A percentile compares a stretch with the other conserved stretches of the same genome.
Evolutionary conservation across 139 green algal genomes (phyloP).

Genomic region (Picochlorum sp.): DNA sequence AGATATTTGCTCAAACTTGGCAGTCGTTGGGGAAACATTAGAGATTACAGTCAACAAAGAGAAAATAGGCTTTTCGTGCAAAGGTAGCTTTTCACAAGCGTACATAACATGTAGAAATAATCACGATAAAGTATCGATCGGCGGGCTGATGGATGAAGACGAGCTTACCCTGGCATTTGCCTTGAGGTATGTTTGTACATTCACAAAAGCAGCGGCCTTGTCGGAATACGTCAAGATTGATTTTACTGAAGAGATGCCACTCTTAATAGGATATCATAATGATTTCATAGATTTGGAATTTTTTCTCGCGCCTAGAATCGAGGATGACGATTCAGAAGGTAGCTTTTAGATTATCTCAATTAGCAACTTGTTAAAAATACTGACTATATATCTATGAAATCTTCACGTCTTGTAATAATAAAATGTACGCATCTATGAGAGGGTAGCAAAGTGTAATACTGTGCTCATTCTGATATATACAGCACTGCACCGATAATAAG

Average conservation of each 20-base stretch:
- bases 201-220: conserved; percentile 72
- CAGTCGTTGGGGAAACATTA: conserved; percentile 86
- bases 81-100: not conserved
- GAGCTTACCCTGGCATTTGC: conserved; percentile 92
- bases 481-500: too few relatives aligned
- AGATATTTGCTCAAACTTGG: conserved; percentile 74
- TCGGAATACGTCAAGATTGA: conserved; percentile 53
- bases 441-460: too few relatives aligned
- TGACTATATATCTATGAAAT: too few relatives aligned
- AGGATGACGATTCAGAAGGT: not conserved
- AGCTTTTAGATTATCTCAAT: too few relatives aligned
- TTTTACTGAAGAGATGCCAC: conserved; percentile 82
- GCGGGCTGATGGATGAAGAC: conserved; percentile 79
- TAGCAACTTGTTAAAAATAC: too few relatives aligned
- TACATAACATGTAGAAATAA: conserved; percentile 15
- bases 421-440: too few relatives aligned
- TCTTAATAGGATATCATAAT: conserved; percentile 80
- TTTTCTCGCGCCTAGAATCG: conserved; percentile 81
- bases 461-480: too few relatives aligned
- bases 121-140: conserved; percentile 47
- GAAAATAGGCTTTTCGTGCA: conserved; percentile 77
- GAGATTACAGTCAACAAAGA: conserved; percentile 91
- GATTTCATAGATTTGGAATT: conserved; percentile 67
- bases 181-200: conserved; percentile 93
- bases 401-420: too few relatives aligned